Percentiles rank a stretch among this genome's conserved stretches.
phyloP scores from a whole-genome alignment of 805 yeast species.

The Lachancea nothofagi region DNA sequence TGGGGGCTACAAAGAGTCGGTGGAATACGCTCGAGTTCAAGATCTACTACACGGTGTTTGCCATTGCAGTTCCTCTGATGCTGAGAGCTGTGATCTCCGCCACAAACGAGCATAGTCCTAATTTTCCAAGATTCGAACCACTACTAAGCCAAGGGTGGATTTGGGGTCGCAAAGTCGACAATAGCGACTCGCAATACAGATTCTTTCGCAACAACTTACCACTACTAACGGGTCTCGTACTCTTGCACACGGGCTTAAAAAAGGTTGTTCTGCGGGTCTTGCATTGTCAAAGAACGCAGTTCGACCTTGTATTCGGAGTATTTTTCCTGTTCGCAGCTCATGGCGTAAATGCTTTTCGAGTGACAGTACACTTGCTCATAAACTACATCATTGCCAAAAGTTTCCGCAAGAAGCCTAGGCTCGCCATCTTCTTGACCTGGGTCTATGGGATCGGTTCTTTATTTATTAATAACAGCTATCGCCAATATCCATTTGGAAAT shows the following conservation, averaged over 20 bases:
- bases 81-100: slow-evolving; percentile 76
- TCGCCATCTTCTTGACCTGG: slow-evolving; percentile 57
- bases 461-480: slow-evolving; percentile 67
- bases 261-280: slow-evolving; percentile 26
- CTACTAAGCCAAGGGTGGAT: slow-evolving; percentile 80
- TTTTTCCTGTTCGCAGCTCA: slow-evolving; percentile 67
- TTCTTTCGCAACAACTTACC: slow-evolving; percentile 80
- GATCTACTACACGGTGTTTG: slow-evolving; percentile 58
- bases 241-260: slow-evolving; percentile 51
- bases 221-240: slow-evolving; percentile 49
- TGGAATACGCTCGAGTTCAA: slow-evolving; percentile 79
- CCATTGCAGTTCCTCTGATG: slow-evolving; percentile 75
- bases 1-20: slow-evolving; percentile 25
- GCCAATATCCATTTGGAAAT: slow-evolving; percentile 47
- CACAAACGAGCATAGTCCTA: slow-evolving; percentile 66
- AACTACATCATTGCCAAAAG: slow-evolving; percentile 37
- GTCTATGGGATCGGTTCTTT: slow-evolving; percentile 69
- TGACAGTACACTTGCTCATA: slow-evolving; percentile 51
- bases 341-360: slow-evolving; percentile 66
- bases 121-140: slow-evolving; percentile 57
- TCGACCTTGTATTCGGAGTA: slow-evolving; percentile 70
- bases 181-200: slow-evolving; percentile 83
- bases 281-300: slow-evolving; percentile 42
- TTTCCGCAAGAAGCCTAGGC: slow-evolving; percentile 27
- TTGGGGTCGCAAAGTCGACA: slow-evolving; percentile 84